A percentile compares a stretch with the other conserved stretches of the same genome.
These are phyloP conservation scores for Cryptococcus sp. DNA, from an alignment of 1,284 basidiomycete species.

Conservation along the genomic window DNA sequence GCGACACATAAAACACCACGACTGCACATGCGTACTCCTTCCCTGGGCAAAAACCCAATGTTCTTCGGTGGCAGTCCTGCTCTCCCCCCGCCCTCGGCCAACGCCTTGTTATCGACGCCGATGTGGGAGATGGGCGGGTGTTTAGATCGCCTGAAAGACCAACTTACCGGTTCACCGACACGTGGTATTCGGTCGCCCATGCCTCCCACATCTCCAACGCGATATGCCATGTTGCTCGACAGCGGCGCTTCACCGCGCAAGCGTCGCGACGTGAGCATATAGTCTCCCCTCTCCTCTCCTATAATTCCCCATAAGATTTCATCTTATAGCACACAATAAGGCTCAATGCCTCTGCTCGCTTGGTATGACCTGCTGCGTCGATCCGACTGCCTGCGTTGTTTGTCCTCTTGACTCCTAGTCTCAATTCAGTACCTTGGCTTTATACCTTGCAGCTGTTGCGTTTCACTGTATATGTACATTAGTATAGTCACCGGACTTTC, in stretches of 20 bases:
- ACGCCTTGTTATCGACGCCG: slow-evolving; percentile 39
- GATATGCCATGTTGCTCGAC: slow-evolving; percentile 34
- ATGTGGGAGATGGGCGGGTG: slow-evolving; percentile 47
- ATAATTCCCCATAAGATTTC: no score
- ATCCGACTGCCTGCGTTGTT: no score
- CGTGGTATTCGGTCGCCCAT: slow-evolving; percentile 31
- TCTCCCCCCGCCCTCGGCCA: slow-evolving; percentile 25
- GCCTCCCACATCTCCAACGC: slow-evolving; percentile 42
- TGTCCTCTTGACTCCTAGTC: no score
- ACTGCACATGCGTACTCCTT: slow-evolving; percentile 28
- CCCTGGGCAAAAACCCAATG: slow-evolving; percentile 37
- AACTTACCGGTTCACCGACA: slow-evolving; percentile 23
- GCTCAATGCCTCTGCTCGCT: no score
- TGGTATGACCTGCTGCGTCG: no score
- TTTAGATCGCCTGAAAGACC: slow-evolving; percentile 38
- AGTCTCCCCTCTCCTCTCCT: background rate
- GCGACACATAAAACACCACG: slow-evolving; percentile 33
- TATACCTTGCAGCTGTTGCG: no score
- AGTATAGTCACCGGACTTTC: no score
- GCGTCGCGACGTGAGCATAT: slow-evolving; percentile 18
- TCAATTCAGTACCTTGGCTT: no score
- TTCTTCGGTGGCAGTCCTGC: slow-evolving; percentile 33
- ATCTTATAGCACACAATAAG: no score
- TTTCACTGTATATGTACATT: no score
- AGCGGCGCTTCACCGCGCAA: slow-evolving; percentile 26